phyloP scores from a whole-genome alignment of 805 yeast species.

The Wickerhamiella occidentalis region DNA sequence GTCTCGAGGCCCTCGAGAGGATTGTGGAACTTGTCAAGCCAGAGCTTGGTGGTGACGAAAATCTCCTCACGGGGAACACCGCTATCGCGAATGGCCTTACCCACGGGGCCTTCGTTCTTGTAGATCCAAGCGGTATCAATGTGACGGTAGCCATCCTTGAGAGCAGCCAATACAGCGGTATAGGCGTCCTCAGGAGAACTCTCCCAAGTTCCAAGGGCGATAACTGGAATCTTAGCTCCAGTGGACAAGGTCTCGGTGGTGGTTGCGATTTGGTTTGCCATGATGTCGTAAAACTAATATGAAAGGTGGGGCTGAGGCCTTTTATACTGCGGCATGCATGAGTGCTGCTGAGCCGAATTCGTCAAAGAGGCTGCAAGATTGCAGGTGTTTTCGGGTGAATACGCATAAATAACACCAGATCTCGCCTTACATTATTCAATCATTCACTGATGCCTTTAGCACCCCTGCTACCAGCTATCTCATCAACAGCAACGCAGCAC shows the following conservation, averaged over 20 bases:
- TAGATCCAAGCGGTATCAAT: slow-evolving; percentile 67
- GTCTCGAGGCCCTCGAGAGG: slow-evolving; percentile 38
- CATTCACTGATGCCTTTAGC: no score
- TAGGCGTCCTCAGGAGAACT: slow-evolving; percentile 36
- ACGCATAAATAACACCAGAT: no score
- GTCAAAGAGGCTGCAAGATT: no score
- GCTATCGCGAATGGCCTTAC: slow-evolving; percentile 37
- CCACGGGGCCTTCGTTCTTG: slow-evolving; percentile 55
- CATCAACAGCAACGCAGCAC: not conserved
- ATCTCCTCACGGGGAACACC: slow-evolving; percentile 38
- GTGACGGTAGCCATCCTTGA: slow-evolving; percentile 54
- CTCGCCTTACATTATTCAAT: no score
- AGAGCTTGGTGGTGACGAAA: slow-evolving; percentile 53
- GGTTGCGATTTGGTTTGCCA: not conserved
- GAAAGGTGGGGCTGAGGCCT: not conserved
- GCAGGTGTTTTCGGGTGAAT: no score
- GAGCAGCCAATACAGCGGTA: slow-evolving; percentile 46
- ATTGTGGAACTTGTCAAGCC: slow-evolving; percentile 32
- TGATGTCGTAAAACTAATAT: not conserved
- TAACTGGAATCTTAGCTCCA: slow-evolving; percentile 49
- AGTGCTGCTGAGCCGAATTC: not conserved
- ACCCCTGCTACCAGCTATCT: no score
- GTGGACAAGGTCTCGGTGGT: slow-evolving; percentile 38
- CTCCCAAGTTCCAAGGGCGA: slow-evolving; percentile 59
- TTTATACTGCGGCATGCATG: not conserved